These are phyloP conservation scores for Aspergillus thermomutatus DNA, from an alignment of 2,329 filamentous ascomycete species.

Conservation along the genomic window DNA sequence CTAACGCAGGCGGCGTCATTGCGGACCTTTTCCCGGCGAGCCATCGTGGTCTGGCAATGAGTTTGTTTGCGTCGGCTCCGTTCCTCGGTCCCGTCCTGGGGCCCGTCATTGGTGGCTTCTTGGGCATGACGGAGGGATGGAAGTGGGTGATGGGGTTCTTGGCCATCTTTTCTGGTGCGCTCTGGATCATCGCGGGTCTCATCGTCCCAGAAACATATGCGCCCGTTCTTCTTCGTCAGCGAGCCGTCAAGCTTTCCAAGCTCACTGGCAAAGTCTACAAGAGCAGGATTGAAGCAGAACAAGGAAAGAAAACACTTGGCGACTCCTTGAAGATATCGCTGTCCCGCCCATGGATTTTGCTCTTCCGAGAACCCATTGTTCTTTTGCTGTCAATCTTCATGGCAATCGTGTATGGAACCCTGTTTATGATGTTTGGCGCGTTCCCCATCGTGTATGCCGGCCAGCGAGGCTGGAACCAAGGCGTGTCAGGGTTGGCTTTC, in stretches of 20 bases:
- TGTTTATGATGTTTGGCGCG: constrained; percentile 30
- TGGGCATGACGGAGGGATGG: constrained; percentile 64
- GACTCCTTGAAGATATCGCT: constrained; percentile 48
- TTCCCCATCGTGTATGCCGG: constrained; percentile 28
- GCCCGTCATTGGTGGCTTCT: constrained; percentile 65
- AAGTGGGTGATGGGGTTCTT: constrained; percentile 65
- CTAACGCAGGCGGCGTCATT: constrained; percentile 61
- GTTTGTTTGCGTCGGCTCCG: constrained; percentile 63
- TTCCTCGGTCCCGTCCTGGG: constrained; percentile 64
- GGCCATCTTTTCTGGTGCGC: constrained; percentile 59
- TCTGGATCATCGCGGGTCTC: constrained; percentile 44
- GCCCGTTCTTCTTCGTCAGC: constrained; percentile 50
- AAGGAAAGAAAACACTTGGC: constrained; percentile 39
- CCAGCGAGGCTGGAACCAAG: constrained; percentile 26
- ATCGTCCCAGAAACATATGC: constrained; percentile 43
- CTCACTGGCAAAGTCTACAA: constrained; percentile 48
- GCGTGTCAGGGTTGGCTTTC: constrained; percentile 25
- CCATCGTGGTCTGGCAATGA: constrained; percentile 57
- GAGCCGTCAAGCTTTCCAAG: constrained; percentile 48
- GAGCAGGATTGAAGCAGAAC: constrained; percentile 38
- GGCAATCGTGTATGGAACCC: constrained; percentile 27
- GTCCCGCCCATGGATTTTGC: constrained; percentile 46
- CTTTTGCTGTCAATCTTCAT: constrained; percentile 28
- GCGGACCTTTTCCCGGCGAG: constrained; percentile 58
- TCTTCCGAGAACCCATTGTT: constrained; percentile 46